Conservation (phyloP, 169 alveolate genomes). For the Babesia microti region DNA sequence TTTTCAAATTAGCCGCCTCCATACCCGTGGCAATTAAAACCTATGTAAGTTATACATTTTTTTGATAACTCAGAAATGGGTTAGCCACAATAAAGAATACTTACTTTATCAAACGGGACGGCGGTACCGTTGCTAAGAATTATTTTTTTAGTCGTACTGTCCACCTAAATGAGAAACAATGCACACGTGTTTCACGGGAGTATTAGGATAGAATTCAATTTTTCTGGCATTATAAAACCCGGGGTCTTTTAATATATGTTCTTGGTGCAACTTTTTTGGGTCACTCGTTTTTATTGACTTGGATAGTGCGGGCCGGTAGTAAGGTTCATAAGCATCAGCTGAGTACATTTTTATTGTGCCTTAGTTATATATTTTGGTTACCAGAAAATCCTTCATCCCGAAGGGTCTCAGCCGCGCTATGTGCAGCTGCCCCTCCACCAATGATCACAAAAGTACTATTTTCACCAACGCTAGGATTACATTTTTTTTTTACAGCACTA, state of each 20-base stretch:
- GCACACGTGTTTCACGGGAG: constrained; percentile 28
- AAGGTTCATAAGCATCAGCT: constrained; percentile 51
- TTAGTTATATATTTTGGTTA: constrained; percentile 13
- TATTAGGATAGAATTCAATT: constrained; percentile 39
- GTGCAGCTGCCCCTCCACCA: constrained; percentile 80
- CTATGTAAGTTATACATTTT: background rate
- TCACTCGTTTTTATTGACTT: constrained; percentile 32
- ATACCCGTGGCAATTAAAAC: constrained; percentile 57
- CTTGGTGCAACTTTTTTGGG: constrained; percentile 31
- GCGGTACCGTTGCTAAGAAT: constrained; percentile 47
- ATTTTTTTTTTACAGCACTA: constrained; percentile 22
- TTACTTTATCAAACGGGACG: constrained; percentile 49
- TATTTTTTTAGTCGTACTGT: constrained; percentile 33
- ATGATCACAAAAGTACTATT: constrained; percentile 56
- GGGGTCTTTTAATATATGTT: constrained; percentile 47
- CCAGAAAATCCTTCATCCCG: constrained; percentile 68
- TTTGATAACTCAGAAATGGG: too few species aligned
- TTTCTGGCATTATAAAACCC: constrained; percentile 35
- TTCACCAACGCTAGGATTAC: constrained; percentile 39
- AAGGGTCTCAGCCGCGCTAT: constrained; percentile 69
- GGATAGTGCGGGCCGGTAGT: constrained; percentile 58
- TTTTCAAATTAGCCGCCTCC: constrained; percentile 30
- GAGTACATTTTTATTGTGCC: constrained; percentile 26
- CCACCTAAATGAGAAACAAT: constrained; percentile 26
- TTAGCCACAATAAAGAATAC: background rate